These are phyloP conservation scores for Dentipellis fragilis DNA, from an alignment of 768 basidiomycete genomes.

Conservation along the genomic window DNA sequence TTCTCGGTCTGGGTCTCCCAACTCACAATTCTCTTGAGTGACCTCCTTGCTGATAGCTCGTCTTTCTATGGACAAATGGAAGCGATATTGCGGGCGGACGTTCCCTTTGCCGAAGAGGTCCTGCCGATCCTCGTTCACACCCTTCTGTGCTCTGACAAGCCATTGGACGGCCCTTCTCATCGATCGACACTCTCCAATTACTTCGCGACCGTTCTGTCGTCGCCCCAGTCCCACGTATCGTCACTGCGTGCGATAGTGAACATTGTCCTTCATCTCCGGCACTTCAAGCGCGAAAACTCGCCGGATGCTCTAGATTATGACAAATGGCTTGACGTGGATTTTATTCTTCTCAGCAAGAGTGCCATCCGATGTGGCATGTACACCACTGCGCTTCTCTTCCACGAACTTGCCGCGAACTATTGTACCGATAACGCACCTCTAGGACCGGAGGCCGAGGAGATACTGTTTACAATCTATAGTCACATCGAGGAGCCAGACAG, in stretches of 20 bases:
- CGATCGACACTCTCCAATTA: slow-evolving; percentile 34
- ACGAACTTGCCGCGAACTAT: slow-evolving; percentile 68
- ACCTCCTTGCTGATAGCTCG: slow-evolving; percentile 42
- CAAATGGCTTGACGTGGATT: slow-evolving; percentile 78
- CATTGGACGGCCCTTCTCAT: slow-evolving; percentile 19
- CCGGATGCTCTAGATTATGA: slow-evolving; percentile 45
- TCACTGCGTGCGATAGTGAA: slow-evolving; percentile 58
- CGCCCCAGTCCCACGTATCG: slow-evolving; percentile 25
- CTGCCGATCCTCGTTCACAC: slow-evolving; percentile 72
- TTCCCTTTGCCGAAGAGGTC: slow-evolving; percentile 51
- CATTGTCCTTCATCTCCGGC: slow-evolving; percentile 70
- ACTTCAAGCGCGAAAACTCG: slow-evolving; percentile 35
- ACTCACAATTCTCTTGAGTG: slow-evolving; percentile 46
- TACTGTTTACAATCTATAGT: slow-evolving; percentile 87
- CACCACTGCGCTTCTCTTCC: slow-evolving; percentile 81
- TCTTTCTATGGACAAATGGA: slow-evolving; percentile 62
- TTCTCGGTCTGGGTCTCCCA: slow-evolving; percentile 57
- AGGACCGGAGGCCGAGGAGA: slow-evolving; percentile 40
- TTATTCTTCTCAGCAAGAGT: slow-evolving; percentile 54
- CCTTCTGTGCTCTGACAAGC: slow-evolving; percentile 31
- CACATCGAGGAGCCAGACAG: slow-evolving; percentile 98
- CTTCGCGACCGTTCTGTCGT: slow-evolving; percentile 44
- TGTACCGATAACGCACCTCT: slow-evolving; percentile 20
- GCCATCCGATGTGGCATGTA: slow-evolving; percentile 76
- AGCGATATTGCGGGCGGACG: slow-evolving; percentile 44